Evolutionary conservation across 1,139 yeast genomes (phyloP).

Genomic region (Yamadazyma taylorii): DNA sequence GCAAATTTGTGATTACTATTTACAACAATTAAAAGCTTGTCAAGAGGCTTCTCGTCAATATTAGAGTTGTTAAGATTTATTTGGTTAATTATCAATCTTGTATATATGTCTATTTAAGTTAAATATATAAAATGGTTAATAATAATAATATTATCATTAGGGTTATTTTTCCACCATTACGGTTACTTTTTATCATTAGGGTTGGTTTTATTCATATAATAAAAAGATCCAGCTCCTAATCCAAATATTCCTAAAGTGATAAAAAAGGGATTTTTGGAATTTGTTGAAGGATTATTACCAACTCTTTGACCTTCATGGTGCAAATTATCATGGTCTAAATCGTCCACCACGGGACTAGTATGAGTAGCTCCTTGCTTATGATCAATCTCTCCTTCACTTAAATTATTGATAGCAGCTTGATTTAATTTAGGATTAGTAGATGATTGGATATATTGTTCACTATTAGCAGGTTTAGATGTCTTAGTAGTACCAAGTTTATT

Average conservation of each 20-base stretch:
- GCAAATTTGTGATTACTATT: constrained; percentile 94
- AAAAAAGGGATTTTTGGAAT: constrained; percentile 11
- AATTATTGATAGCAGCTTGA: constrained; percentile 35
- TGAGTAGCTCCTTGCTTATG: constrained; percentile 35
- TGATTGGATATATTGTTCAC: constrained; percentile 43
- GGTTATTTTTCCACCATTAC: too few relatives aligned
- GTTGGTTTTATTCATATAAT: constrained; percentile 10
- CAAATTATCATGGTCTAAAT: constrained; percentile 39
- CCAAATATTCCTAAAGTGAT: constrained; percentile 23
- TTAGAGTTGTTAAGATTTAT: constrained; percentile 22
- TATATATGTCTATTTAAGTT: constrained; percentile 5
- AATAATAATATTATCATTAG: neutral
- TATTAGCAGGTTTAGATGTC: constrained; percentile 35
- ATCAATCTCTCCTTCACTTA: constrained; percentile 39
- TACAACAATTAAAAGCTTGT: constrained; percentile 96
- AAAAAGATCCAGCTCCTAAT: constrained; percentile 24
- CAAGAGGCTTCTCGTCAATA: constrained; percentile 90
- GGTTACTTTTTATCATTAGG: constrained; percentile 4
- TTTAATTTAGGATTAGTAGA: constrained; percentile 47
- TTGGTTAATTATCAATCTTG: constrained; percentile 7
- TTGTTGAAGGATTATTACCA: constrained; percentile 3
- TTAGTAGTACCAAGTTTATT: constrained; percentile 16
- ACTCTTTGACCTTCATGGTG: constrained; percentile 19
- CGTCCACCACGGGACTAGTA: constrained; percentile 34
- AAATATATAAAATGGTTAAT: neutral